Percentiles rank a stretch among this genome's conserved stretches.
phyloP scores from a whole-genome alignment of 2,329 filamentous ascomycete species.

The Fusarium solani-melongenae region DNA sequence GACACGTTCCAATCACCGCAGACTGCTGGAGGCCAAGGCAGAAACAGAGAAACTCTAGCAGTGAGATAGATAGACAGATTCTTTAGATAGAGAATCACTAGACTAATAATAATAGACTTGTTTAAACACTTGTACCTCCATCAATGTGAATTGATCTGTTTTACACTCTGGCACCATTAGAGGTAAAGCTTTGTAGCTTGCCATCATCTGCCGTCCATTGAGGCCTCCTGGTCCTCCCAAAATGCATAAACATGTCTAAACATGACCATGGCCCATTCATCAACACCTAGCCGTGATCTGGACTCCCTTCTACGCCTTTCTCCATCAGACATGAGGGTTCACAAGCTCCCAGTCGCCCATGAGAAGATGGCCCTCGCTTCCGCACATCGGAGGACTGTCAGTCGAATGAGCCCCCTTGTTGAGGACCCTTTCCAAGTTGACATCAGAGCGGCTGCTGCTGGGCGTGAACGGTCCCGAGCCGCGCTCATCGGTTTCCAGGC shows the following conservation, averaged over 20 bases:
- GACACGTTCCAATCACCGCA: neutral
- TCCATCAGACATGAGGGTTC: neutral
- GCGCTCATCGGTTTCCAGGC: slow-evolving; percentile 14
- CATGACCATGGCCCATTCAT: slow-evolving; percentile 7
- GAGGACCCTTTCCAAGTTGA: slow-evolving; percentile 8
- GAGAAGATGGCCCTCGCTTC: neutral
- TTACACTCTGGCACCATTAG: slow-evolving; percentile 31
- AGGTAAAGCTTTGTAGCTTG: slow-evolving; percentile 15
- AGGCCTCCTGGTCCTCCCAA: slow-evolving; percentile 24
- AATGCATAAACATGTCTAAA: slow-evolving; percentile 26
- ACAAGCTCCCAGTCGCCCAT: neutral
- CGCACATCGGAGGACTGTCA: neutral
- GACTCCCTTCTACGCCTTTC: neutral
- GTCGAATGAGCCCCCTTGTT: neutral
- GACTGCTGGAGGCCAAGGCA: neutral
- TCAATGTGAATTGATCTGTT: slow-evolving; percentile 3
- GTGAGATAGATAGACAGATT: neutral
- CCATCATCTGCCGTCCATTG: slow-evolving; percentile 14
- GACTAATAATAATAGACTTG: neutral
- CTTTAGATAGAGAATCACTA: neutral
- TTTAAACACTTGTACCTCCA: neutral
- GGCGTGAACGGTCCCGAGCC: slow-evolving; percentile 8
- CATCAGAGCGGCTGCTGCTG: slow-evolving; percentile 21
- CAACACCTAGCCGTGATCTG: neutral
- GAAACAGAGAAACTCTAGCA: neutral